phyloP scores from a whole-genome alignment of 106 monocot genomes.

The Acanthochlamys bracteata region DNA sequence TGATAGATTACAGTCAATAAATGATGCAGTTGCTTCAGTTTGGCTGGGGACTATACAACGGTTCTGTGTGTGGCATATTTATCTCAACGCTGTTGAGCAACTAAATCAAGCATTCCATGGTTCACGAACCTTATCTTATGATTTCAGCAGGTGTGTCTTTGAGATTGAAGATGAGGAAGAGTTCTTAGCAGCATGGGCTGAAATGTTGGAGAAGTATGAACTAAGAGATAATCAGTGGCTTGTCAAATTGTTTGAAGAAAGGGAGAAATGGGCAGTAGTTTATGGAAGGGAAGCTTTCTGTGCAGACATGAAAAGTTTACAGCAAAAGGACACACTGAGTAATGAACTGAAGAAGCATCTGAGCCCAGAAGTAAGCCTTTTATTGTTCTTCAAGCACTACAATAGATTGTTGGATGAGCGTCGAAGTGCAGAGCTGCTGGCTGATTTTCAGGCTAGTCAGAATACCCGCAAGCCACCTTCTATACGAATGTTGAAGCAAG shows the following conservation, averaged over 20 bases:
- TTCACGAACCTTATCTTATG: slow-evolving; percentile 47
- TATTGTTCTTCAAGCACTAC: slow-evolving; percentile 42
- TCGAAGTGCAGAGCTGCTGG: slow-evolving; percentile 36
- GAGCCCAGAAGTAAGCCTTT: slow-evolving; percentile 31
- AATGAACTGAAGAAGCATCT: slow-evolving; percentile 49
- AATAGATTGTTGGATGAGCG: slow-evolving; percentile 38
- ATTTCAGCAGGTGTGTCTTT: slow-evolving; percentile 52
- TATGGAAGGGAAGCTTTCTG: slow-evolving; percentile 49
- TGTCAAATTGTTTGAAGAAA: slow-evolving; percentile 31
- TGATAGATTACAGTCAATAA: slow-evolving; percentile 27
- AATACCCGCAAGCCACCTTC: slow-evolving; percentile 41
- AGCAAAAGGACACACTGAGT: slow-evolving; percentile 47
- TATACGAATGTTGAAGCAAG: slow-evolving; percentile 61
- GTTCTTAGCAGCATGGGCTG: slow-evolving; percentile 40
- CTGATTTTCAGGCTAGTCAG: slow-evolving; percentile 37
- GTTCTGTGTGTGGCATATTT: slow-evolving; percentile 70
- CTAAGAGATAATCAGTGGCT: slow-evolving; percentile 75
- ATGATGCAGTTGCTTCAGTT: slow-evolving; percentile 29
- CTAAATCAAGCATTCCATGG: slow-evolving; percentile 56
- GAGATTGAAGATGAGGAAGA: slow-evolving; percentile 59
- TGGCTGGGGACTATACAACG: slow-evolving; percentile 42
- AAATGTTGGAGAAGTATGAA: slow-evolving; percentile 60
- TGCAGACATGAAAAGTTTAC: slow-evolving; percentile 53
- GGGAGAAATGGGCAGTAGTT: slow-evolving; percentile 60
- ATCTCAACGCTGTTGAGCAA: slow-evolving; percentile 50